Evolutionary conservation across 768 basidiomycete species (phyloP), one percentile per base, ranked within the genome.

Genomic region (Podaxis sp.): DNA sequence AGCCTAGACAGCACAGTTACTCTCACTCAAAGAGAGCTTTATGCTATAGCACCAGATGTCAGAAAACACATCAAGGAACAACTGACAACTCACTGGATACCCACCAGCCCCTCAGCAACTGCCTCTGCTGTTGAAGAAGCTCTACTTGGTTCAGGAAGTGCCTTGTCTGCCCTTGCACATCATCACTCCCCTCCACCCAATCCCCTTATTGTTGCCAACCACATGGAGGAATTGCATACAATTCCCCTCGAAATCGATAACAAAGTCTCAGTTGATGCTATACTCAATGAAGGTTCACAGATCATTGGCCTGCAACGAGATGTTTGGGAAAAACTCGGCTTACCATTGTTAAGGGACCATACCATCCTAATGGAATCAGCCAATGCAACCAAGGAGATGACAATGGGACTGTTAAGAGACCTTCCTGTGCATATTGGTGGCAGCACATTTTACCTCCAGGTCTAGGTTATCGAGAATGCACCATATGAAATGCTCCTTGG

Each of bases 401-500:
- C 65, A 0, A 25, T 59, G 9, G 65, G 67, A 1, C 33, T 68
- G 2, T 38, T 63, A 0, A 55, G 49, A 5, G 60, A 68, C 37
- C 50, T 68, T 19, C 57, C 52, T 13, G 27, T 64, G 17, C 15
- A 2, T n/a, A 59, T 68, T 13, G 65, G 67, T 8, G 40, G 52
- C 3, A 57, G 53, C 1, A 49, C 38, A 2, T 61, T 69, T 36
- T 66, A 66, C 38, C n/a, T 67, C 4, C 68, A 69, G 36, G 65
- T 66, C 12, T 65, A 69, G 6, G 64, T 69, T 2, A 51, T 67
- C 3, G 54, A 67, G 19, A 51, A 64, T 5, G 65, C 66, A 6
- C 55, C 68, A 19, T 69, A 65, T 19, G 63, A 67, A 11, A 58
- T 69, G 36, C 63, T 69, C 2, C 49, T 69, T 1, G 63, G 66